Conservation (phyloP, 805 yeast species). For the Candida odintsovae region DNA sequence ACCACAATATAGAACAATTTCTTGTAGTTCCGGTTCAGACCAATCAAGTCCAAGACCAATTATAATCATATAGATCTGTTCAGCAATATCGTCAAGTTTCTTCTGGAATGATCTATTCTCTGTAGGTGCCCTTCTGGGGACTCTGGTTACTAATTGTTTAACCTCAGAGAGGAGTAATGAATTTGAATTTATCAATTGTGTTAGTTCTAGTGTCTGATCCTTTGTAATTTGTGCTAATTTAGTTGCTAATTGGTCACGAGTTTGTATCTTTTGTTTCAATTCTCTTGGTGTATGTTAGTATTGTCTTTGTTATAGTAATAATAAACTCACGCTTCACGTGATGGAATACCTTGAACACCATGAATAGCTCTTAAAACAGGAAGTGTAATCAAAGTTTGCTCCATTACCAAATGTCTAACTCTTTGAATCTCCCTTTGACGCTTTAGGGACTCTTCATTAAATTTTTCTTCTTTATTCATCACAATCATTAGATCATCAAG, state of each 20-base stretch:
- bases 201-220: neutral
- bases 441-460: neutral
- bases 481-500: constrained; percentile 27
- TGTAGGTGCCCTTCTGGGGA: neutral
- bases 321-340: constrained; percentile 6
- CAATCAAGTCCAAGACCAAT: constrained; percentile 31
- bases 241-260: neutral
- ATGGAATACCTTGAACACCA: constrained; percentile 20
- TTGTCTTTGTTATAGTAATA: neutral
- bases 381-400: constrained; percentile 11
- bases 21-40: constrained; percentile 20
- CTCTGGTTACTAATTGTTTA: neutral
- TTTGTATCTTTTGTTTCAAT: neutral
- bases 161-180: neutral
- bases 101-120: neutral
- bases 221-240: neutral
- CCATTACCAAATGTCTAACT: constrained; percentile 14
- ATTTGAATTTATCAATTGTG: neutral
- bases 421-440: constrained; percentile 7
- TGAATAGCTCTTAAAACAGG: constrained; percentile 22
- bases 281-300: neutral
- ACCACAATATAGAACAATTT: constrained; percentile 18
- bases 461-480: neutral
- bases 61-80: constrained; percentile 25
- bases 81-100: constrained; percentile 7